These are phyloP conservation scores for Mycosphaerella sp. DNA, from an alignment of 2,329 filamentous ascomycete species.

Conservation along the genomic window DNA sequence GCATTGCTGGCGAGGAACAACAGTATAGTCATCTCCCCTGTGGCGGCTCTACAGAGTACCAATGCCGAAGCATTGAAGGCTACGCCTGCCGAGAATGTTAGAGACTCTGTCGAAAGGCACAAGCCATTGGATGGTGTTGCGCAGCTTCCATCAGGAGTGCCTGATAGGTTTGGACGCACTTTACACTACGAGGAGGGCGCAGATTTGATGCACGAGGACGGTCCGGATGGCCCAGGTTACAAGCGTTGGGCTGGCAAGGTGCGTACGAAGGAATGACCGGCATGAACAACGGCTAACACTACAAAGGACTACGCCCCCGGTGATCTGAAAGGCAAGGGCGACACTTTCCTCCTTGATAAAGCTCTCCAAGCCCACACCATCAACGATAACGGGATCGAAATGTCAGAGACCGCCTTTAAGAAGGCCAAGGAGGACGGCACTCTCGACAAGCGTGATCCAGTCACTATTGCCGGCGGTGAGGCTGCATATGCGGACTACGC, in stretches of 20 bases:
- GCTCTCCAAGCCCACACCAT: slow-evolving; percentile 56
- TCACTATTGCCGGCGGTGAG: slow-evolving; percentile 33
- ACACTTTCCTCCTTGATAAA: slow-evolving; percentile 65
- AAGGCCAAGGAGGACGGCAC: slow-evolving; percentile 31
- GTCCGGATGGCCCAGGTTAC: slow-evolving; percentile 66
- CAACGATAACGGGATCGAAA: slow-evolving; percentile 39
- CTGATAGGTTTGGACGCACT: slow-evolving; percentile 60
- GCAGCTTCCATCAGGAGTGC: slow-evolving; percentile 64
- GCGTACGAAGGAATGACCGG: neutral
- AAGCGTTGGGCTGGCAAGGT: slow-evolving; percentile 57
- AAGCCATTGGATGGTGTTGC: slow-evolving; percentile 77
- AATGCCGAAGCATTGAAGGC: slow-evolving; percentile 74
- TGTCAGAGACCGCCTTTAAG: slow-evolving; percentile 38
- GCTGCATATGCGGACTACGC: slow-evolving; percentile 30
- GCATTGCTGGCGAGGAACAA: slow-evolving; percentile 68
- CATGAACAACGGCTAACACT: neutral
- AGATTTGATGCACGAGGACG: slow-evolving; percentile 71
- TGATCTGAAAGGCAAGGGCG: slow-evolving; percentile 77
- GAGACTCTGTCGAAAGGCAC: slow-evolving; percentile 65
- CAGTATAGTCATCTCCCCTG: slow-evolving; percentile 54
- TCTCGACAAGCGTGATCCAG: slow-evolving; percentile 30
- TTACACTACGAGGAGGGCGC: slow-evolving; percentile 81
- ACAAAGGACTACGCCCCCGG: slow-evolving; percentile 59
- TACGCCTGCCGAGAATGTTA: slow-evolving; percentile 70
- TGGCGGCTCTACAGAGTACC: slow-evolving; percentile 67